These are phyloP conservation scores for Podila horticola DNA, from an alignment of 192 early-diverging fungal genomes.

Conservation along the genomic window DNA sequence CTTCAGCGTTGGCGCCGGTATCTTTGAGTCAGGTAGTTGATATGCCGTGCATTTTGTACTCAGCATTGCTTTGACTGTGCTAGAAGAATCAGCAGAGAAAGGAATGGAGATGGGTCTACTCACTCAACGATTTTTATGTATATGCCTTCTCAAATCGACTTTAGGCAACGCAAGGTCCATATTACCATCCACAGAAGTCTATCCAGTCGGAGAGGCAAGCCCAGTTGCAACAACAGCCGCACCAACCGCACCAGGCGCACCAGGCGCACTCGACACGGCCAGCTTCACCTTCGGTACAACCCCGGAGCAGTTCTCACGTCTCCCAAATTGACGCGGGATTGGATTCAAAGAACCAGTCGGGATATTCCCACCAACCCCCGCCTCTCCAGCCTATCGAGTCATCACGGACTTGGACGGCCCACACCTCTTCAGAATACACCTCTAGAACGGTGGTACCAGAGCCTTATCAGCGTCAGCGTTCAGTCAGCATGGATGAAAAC, in stretches of 20 bases:
- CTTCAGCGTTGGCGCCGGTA: no score
- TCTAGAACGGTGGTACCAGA: not conserved
- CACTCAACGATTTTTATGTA: not conserved
- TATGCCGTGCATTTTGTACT: not conserved
- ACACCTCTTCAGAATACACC: not conserved
- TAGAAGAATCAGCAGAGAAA: not conserved
- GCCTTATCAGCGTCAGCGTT: conserved; percentile 5
- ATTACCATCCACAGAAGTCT: not conserved
- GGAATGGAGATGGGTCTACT: not conserved
- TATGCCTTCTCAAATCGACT: not conserved
- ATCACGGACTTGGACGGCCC: not conserved
- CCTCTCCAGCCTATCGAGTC: not conserved
- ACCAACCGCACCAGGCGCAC: not conserved
- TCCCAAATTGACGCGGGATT: not conserved
- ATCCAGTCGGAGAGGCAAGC: not conserved
- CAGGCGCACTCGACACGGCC: not conserved
- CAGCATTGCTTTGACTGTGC: not conserved
- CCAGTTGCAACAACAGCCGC: not conserved
- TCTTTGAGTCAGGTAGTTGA: no score
- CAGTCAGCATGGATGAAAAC: conserved; percentile 33
- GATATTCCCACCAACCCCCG: not conserved
- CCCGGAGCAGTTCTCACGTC: not conserved
- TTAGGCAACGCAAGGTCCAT: not conserved
- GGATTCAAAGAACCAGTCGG: not conserved
- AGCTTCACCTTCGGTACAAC: not conserved